Evolutionary conservation across 2,329 filamentous ascomycete species (phyloP).

Genomic region (Neurospora sp.): DNA sequence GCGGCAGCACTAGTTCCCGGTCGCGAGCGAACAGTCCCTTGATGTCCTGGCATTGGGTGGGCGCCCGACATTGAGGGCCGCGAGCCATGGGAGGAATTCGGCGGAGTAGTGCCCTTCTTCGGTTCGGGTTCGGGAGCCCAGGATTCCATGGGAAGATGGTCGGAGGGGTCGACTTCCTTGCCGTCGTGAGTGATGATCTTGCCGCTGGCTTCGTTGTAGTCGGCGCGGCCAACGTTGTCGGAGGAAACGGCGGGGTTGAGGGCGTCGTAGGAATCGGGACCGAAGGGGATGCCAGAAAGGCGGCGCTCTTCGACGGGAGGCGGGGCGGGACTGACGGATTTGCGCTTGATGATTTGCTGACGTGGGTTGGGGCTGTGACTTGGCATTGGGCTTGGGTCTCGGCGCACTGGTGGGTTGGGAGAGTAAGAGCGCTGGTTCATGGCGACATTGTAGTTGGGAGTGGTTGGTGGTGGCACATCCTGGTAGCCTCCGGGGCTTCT

Average conservation of each 20-base stretch:
- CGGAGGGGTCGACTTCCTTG: slow-evolving; percentile 67
- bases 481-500: slow-evolving; percentile 32
- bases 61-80: slow-evolving; percentile 38
- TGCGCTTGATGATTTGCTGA: slow-evolving; percentile 48
- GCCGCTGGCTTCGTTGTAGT: slow-evolving; percentile 44
- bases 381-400: slow-evolving; percentile 28
- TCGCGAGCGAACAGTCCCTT: slow-evolving; percentile 18
- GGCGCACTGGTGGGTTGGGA: slow-evolving; percentile 24
- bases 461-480: slow-evolving; percentile 18
- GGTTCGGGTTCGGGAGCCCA: slow-evolving; percentile 70
- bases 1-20: background rate
- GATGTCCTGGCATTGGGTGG: slow-evolving; percentile 33
- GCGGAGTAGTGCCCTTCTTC: slow-evolving; percentile 32
- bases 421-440: slow-evolving; percentile 33
- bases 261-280: slow-evolving; percentile 65
- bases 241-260: slow-evolving; percentile 50
- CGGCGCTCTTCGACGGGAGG: slow-evolving; percentile 37
- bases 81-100: slow-evolving; percentile 26
- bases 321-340: slow-evolving; percentile 65
- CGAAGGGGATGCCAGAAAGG: slow-evolving; percentile 56
- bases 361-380: slow-evolving; percentile 21
- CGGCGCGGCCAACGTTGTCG: slow-evolving; percentile 23
- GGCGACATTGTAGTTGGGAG: slow-evolving; percentile 21
- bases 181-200: slow-evolving; percentile 71
- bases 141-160: slow-evolving; percentile 66